Conservation (phyloP, 1,139 yeast genomes). For the Diutina siamensis region DNA sequence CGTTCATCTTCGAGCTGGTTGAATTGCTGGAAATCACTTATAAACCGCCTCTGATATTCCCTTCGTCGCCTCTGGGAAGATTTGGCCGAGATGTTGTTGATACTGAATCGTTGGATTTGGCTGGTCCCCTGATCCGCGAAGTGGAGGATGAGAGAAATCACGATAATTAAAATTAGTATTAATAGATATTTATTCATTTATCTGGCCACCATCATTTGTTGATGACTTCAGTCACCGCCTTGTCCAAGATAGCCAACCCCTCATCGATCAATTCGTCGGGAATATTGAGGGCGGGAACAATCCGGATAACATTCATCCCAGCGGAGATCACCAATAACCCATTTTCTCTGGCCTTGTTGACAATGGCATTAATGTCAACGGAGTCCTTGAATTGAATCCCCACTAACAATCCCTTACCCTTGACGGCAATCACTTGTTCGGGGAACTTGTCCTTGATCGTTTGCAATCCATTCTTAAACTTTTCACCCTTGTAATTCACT, state of each 20-base stretch:
- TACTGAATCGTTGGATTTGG: neutral
- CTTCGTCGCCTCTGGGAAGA: neutral
- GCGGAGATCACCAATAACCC: constrained; percentile 84
- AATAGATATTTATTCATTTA: neutral
- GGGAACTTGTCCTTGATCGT: constrained; percentile 46
- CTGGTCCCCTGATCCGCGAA: neutral
- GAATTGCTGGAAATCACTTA: neutral
- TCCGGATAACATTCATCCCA: constrained; percentile 79
- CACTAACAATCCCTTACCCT: constrained; percentile 80
- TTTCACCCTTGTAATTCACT: constrained; percentile 48
- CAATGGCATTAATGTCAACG: constrained; percentile 56
- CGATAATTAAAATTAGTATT: neutral
- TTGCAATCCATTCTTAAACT: constrained; percentile 39
- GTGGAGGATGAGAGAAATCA: neutral
- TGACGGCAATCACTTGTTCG: constrained; percentile 47
- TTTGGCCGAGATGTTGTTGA: constrained; percentile 1
- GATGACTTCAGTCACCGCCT: constrained; percentile 19
- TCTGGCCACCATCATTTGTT: neutral
- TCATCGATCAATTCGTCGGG: constrained; percentile 53
- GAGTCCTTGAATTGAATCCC: constrained; percentile 59
- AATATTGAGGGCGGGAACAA: constrained; percentile 87
- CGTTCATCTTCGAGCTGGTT: neutral
- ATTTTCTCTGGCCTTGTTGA: constrained; percentile 57
- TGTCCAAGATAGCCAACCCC: constrained; percentile 59
- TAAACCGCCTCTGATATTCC: neutral